phyloP scores from a whole-genome alignment of 768 basidiomycete species.

The Pholiota conissans region DNA sequence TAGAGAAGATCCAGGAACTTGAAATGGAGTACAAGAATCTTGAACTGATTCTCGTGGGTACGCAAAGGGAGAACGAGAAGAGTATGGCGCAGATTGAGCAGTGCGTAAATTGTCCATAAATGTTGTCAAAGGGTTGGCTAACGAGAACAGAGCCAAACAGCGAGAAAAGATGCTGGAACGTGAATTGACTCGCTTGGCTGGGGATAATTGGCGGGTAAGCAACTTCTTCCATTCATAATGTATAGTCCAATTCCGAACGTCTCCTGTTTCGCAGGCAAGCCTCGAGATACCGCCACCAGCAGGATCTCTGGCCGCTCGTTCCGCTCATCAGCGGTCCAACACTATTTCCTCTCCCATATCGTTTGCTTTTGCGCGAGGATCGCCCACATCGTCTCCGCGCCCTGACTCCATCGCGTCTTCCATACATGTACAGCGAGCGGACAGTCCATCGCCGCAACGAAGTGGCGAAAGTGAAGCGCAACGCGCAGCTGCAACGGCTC shows the following conservation, averaged over 20 bases:
- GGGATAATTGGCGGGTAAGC: slow-evolving; percentile 80
- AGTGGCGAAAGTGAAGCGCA: slow-evolving; percentile 11
- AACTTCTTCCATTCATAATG: neutral
- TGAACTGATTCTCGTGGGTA: slow-evolving; percentile 75
- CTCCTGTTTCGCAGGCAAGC: slow-evolving; percentile 20
- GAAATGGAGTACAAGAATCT: slow-evolving; percentile 75
- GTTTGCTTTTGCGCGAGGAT: slow-evolving; percentile 11
- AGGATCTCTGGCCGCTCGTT: slow-evolving; percentile 12
- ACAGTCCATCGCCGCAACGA: slow-evolving; percentile 2
- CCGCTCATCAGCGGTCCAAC: slow-evolving; percentile 31
- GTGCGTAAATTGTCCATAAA: slow-evolving; percentile 32
- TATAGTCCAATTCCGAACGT: neutral
- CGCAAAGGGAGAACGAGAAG: slow-evolving; percentile 83
- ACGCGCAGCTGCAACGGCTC: slow-evolving; percentile 47
- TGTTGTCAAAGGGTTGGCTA: neutral
- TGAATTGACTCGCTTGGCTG: slow-evolving; percentile 67
- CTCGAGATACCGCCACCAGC: slow-evolving; percentile 31
- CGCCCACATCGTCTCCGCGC: slow-evolving; percentile 21
- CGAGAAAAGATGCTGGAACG: slow-evolving; percentile 78
- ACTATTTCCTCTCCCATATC: slow-evolving; percentile 30
- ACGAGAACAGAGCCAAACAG: slow-evolving; percentile 48
- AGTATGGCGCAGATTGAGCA: slow-evolving; percentile 81
- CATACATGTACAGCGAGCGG: slow-evolving; percentile 1
- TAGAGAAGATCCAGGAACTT: slow-evolving; percentile 64
- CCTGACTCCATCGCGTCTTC: slow-evolving; percentile 7